Evolutionary conservation across 805 yeast species (phyloP), one percentile per base, ranked within the genome.

Genomic region (Pichia exigua): DNA sequence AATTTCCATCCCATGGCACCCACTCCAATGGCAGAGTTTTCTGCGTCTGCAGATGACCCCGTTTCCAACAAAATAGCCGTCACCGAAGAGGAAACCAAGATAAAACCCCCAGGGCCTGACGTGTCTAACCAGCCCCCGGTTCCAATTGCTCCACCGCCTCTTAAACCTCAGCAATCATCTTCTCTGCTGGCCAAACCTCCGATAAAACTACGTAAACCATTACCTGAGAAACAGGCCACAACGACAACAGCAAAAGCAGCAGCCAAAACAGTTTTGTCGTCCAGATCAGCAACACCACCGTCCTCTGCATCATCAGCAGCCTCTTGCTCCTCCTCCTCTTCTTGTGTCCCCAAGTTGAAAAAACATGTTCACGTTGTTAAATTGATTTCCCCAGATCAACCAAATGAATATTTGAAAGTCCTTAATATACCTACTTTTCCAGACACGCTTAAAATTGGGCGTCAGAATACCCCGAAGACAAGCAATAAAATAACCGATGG

Each of bases 401-500:
- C 91, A 64, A 47, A 61, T 6, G 86, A 82, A 45, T 59, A 60
- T 42, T 76, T 82, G 52, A 94, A 92, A 65, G 82, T 85, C 48
- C 71, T 94, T 41, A 80, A 79, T 15, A 82, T 94, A 9, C 97
- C 98, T 1, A 75, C 79, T 52, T 75, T 73, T 53, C 99, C 99
- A 0, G 90, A 87, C 15, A 82, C 88, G 3, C 69, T 91, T 48
- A 88, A 88, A 63, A 73, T 94, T 24, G 99, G 99, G 1, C 77
- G 99, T 50, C 98, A 96, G 45, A 83, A 87, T 18, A 86, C 85
- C 57, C 73, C 87, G 3, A 76, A 75, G 55, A 73, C 75, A 45
- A 73, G 75, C 51, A 81, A 80, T 39, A 79, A 75, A 55, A 72
- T 87, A 2, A 83, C 86, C 39, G 95, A 95, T 65, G 99, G 98